A percentile compares a stretch with the other conserved stretches of the same genome.
These are phyloP conservation scores for Tuber brumale DNA, from an alignment of 495 filamentous ascomycete species.

Conservation along the genomic window DNA sequence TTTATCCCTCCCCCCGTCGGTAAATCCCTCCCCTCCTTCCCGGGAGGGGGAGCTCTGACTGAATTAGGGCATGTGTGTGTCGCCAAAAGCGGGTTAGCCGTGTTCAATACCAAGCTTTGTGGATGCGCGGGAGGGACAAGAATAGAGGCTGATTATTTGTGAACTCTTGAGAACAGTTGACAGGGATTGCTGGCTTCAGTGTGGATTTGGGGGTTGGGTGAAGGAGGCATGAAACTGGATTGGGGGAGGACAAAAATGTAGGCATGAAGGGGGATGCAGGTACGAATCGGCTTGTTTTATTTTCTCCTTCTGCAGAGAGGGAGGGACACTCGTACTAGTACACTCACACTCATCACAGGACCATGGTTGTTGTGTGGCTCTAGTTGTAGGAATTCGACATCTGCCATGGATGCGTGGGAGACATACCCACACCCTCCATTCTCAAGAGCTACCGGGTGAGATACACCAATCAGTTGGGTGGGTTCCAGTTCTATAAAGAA, in stretches of 20 bases:
- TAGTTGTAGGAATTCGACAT: neutral
- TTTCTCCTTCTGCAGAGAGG: neutral
- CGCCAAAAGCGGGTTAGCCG: neutral
- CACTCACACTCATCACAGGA: neutral
- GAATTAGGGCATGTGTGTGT: neutral
- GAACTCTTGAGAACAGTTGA: neutral
- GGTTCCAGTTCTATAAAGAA: neutral
- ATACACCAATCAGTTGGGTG: neutral
- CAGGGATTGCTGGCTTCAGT: neutral
- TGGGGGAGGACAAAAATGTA: neutral
- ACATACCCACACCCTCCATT: neutral
- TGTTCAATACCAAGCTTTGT: neutral
- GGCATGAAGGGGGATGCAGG: neutral
- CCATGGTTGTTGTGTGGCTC: neutral
- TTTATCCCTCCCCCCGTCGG: neutral
- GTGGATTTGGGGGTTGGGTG: too few species aligned
- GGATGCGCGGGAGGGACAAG: slow-evolving; percentile 1
- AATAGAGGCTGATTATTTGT: slow-evolving; percentile 3
- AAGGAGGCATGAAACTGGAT: neutral
- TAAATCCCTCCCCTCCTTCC: neutral
- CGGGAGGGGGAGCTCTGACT: neutral
- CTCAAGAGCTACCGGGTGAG: neutral
- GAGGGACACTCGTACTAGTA: neutral
- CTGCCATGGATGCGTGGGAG: neutral
- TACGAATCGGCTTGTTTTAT: neutral